Conservation (phyloP, 2,329 filamentous ascomycete species). For the Talaromyces sp. region DNA sequence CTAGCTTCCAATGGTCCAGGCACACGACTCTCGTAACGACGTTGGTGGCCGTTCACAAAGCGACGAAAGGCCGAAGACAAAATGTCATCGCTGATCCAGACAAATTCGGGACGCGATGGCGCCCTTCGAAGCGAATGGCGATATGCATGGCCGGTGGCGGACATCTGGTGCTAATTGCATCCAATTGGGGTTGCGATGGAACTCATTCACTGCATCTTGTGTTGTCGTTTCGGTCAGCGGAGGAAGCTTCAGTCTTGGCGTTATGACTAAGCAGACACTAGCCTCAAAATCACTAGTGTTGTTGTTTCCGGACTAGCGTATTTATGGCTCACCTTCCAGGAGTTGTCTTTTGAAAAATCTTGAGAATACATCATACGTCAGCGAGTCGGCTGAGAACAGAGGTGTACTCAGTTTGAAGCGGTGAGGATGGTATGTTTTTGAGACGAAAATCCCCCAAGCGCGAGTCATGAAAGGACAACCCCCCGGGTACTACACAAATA, state of each 20-base stretch:
- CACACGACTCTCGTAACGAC: slow-evolving; percentile 55
- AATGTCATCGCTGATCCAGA: slow-evolving; percentile 44
- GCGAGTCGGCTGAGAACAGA: neutral
- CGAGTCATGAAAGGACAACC: neutral
- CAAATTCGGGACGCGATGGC: slow-evolving; percentile 25
- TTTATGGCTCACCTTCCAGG: neutral
- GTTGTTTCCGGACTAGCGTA: neutral
- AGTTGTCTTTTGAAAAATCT: neutral
- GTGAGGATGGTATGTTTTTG: neutral
- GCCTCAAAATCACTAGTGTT: neutral
- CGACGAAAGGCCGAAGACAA: slow-evolving; percentile 45
- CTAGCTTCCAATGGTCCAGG: slow-evolving; percentile 60
- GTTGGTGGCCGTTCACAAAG: slow-evolving; percentile 40
- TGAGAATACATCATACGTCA: neutral
- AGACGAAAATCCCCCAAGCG: neutral
- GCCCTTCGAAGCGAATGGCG: slow-evolving; percentile 30
- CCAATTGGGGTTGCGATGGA: neutral
- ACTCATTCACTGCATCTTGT: neutral
- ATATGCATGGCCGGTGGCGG: slow-evolving; percentile 37
- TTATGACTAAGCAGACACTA: neutral
- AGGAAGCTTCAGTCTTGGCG: slow-evolving; percentile 9
- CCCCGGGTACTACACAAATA: neutral
- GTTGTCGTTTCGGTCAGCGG: slow-evolving; percentile 3
- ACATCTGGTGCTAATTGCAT: slow-evolving; percentile 29
- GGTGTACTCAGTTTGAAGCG: neutral